These are phyloP conservation scores for Exophiala sideris DNA, from an alignment of 2,329 filamentous ascomycete species.

Conservation along the genomic window DNA sequence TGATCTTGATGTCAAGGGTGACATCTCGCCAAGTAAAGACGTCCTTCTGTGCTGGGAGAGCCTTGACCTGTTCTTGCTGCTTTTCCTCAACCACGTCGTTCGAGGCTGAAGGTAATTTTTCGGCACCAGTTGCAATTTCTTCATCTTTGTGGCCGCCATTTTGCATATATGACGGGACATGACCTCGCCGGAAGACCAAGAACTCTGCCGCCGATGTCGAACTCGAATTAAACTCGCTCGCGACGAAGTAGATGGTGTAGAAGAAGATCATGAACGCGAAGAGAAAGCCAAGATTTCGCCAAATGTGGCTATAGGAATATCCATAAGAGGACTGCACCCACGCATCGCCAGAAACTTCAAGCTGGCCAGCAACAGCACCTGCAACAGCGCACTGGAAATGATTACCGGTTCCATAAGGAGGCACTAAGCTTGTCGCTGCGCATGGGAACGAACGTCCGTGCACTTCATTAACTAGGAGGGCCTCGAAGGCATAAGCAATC, in stretches of 20 bases:
- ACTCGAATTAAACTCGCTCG: conserved; percentile 61
- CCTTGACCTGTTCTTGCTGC: conserved; percentile 21
- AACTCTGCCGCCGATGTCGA: conserved; percentile 75
- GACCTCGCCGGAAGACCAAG: conserved; percentile 67
- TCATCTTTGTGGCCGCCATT: conserved; percentile 24
- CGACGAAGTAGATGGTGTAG: conserved; percentile 59
- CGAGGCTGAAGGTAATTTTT: conserved; percentile 27
- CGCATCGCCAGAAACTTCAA: conserved; percentile 58
- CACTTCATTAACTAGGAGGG: conserved; percentile 40
- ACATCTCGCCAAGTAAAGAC: conserved; percentile 55
- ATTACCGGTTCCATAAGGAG: conserved; percentile 71
- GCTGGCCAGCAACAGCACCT: conserved; percentile 54
- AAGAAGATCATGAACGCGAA: conserved; percentile 64
- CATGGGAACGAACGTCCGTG: conserved; percentile 30
- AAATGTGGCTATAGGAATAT: conserved; percentile 60
- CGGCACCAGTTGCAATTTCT: conserved; percentile 21
- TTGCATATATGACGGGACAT: conserved; percentile 51
- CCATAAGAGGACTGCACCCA: conserved; percentile 57
- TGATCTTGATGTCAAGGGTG: conserved; percentile 53
- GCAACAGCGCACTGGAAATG: conserved; percentile 60
- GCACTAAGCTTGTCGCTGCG: conserved; percentile 41
- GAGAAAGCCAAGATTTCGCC: conserved; percentile 69
- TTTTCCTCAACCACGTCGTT: conserved; percentile 46
- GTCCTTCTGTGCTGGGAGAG: conserved; percentile 37
- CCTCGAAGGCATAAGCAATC: conserved; percentile 40